Evolutionary conservation across 2,329 filamentous ascomycete genomes (phyloP).

Genomic region (Ophiocordyceps polyrhachis-furcata): DNA sequence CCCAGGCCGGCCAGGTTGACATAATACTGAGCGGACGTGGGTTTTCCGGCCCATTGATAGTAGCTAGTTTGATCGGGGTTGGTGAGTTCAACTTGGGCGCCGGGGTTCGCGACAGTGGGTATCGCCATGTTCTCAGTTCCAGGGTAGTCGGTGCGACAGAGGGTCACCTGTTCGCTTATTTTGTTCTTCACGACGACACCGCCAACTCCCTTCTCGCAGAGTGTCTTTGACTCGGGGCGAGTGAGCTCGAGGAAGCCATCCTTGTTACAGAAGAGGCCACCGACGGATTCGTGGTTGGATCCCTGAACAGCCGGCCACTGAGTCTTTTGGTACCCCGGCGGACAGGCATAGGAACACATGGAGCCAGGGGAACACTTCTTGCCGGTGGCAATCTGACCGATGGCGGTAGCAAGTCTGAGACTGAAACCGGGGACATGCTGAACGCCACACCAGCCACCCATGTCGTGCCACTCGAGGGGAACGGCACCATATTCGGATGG

Average conservation of each 20-base stretch:
- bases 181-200: constrained; percentile 62
- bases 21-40: constrained; percentile 90
- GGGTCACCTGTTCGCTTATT: constrained; percentile 42
- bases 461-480: constrained; percentile 42
- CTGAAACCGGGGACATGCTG: constrained; percentile 41
- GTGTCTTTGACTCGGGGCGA: constrained; percentile 42
- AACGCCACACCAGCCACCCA: constrained; percentile 68
- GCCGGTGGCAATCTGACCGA: constrained; percentile 50
- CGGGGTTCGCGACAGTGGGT: constrained; percentile 45
- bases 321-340: constrained; percentile 76
- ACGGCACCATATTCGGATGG: constrained; percentile 69
- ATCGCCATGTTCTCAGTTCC: constrained; percentile 80
- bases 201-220: constrained; percentile 58
- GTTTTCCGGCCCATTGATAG: constrained; percentile 57
- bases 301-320: constrained; percentile 78
- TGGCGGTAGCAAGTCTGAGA: constrained; percentile 21
- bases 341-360: constrained; percentile 89
- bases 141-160: constrained; percentile 95
- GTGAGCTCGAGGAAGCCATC: constrained; percentile 61
- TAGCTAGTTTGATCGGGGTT: constrained; percentile 56
- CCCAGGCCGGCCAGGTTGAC: constrained; percentile 65
- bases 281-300: constrained; percentile 62
- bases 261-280: constrained; percentile 64
- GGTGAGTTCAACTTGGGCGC: constrained; percentile 43
- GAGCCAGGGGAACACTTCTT: constrained; percentile 39